These are phyloP conservation scores for Russula vinacea DNA, from an alignment of 768 basidiomycete genomes.

Conservation along the genomic window DNA sequence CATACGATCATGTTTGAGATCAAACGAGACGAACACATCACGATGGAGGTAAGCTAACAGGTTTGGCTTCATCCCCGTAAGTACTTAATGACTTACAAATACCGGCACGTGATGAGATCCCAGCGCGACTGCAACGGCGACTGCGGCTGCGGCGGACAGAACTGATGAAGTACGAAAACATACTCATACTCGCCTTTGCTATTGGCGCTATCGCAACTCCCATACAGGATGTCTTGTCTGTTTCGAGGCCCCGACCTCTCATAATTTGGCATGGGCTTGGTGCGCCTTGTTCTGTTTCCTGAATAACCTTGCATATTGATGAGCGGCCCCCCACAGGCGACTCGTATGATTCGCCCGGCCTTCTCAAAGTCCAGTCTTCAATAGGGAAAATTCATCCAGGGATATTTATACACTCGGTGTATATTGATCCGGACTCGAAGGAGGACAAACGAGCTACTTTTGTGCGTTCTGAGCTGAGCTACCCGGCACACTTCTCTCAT, in stretches of 20 bases:
- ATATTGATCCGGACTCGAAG: slow-evolving; percentile 58
- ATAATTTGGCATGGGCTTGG: slow-evolving; percentile 78
- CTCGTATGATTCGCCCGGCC: slow-evolving; percentile 67
- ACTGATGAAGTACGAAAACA: slow-evolving; percentile 6
- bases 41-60: not conserved
- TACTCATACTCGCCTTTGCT: slow-evolving; percentile 6
- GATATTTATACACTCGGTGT: slow-evolving; percentile 74
- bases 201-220: slow-evolving; percentile 13
- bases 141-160: no score
- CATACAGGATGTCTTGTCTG: slow-evolving; percentile 13
- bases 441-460: slow-evolving; percentile 68
- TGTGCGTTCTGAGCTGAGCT: slow-evolving; percentile 46
- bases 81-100: not conserved
- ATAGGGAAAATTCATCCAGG: slow-evolving; percentile 66
- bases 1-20: not conserved
- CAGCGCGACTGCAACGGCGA: no score
- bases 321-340: slow-evolving; percentile 49
- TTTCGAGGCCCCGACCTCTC: slow-evolving; percentile 46
- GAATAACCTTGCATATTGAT: not conserved
- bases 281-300: slow-evolving; percentile 27
- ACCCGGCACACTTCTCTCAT: not conserved
- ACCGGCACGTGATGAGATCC: not conserved
- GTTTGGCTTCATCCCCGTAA: not conserved
- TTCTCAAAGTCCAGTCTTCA: slow-evolving; percentile 57
- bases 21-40: not conserved